phyloP scores from a whole-genome alignment of 371 early-diverging fungal genomes.

The Funneliformis caledonium region DNA sequence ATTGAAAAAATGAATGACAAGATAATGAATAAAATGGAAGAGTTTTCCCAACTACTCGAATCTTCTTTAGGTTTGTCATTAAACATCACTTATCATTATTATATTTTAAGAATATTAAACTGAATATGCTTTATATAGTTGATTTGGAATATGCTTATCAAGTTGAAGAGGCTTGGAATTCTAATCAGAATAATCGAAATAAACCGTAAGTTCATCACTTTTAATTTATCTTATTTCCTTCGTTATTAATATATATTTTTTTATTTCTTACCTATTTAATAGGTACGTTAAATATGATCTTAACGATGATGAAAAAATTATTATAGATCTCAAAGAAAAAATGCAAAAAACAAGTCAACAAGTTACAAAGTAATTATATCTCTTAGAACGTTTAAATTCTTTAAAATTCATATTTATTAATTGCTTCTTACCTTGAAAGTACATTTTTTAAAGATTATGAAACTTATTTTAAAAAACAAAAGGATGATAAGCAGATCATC shows the following conservation, averaged over 20 bases:
- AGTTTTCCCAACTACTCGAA: not conserved
- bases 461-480: constrained; percentile 6
- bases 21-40: constrained; percentile 1
- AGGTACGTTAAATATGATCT: not conserved
- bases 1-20: not conserved
- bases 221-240: not conserved
- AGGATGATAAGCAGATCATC: not conserved
- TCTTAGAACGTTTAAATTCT: not conserved
- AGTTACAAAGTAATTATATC: not conserved
- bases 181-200: not conserved
- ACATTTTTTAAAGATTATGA: constrained; percentile 4
- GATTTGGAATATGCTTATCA: constrained; percentile 18
- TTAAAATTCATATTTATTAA: not conserved
- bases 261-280: not conserved
- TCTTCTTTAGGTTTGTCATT: not conserved
- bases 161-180: not conserved
- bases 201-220: not conserved
- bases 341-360: constrained; percentile 15
- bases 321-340: not conserved
- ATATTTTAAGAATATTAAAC: not conserved
- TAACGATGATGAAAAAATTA: not conserved
- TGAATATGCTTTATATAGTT: not conserved
- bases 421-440: not conserved
- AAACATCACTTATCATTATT: not conserved
- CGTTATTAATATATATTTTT: not conserved